Evolutionary conservation across 2,329 filamentous ascomycete species (phyloP).

Genomic region (Rosellinia necatrix): DNA sequence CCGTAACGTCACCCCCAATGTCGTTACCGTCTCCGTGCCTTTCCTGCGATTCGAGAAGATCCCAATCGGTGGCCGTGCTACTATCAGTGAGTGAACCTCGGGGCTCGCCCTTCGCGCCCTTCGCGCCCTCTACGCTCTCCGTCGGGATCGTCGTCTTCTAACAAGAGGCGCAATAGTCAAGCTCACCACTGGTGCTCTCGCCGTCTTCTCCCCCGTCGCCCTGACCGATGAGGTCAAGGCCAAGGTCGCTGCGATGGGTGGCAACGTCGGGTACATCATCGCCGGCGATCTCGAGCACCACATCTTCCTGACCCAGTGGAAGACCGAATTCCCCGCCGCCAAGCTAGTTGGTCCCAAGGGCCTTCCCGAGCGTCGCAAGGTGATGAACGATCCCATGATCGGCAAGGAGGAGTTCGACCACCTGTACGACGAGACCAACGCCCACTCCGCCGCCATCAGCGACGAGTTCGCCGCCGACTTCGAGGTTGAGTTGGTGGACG

Average conservation of each 20-base stretch:
- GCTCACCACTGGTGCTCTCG: constrained; percentile 74
- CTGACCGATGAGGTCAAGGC: constrained; percentile 74
- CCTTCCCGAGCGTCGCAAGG: constrained; percentile 78
- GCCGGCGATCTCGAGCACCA: constrained; percentile 93
- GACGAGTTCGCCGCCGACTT: constrained; percentile 87
- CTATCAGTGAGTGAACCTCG: constrained; percentile 66
- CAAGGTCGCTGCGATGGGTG: constrained; percentile 67
- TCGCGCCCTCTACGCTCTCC: no score
- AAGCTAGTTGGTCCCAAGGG: constrained; percentile 82
- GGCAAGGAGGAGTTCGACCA: constrained; percentile 64
- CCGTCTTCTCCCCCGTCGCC: constrained; percentile 89
- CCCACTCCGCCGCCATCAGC: constrained; percentile 59
- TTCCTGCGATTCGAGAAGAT: constrained; percentile 81
- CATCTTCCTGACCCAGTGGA: constrained; percentile 89
- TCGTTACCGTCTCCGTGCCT: constrained; percentile 80
- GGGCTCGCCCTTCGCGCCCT: neutral
- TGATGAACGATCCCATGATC: constrained; percentile 60
- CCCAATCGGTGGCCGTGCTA: constrained; percentile 85
- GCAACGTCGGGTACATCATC: constrained; percentile 79
- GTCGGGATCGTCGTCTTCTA: no score
- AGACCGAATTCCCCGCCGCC: constrained; percentile 75
- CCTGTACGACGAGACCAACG: constrained; percentile 65
- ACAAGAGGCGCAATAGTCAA: constrained; percentile 22
- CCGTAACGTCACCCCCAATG: constrained; percentile 77
- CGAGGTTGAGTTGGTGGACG: constrained; percentile 80